Conservation (phyloP, 768 basidiomycete species). For the Porpolomopsis calyptriformis region DNA sequence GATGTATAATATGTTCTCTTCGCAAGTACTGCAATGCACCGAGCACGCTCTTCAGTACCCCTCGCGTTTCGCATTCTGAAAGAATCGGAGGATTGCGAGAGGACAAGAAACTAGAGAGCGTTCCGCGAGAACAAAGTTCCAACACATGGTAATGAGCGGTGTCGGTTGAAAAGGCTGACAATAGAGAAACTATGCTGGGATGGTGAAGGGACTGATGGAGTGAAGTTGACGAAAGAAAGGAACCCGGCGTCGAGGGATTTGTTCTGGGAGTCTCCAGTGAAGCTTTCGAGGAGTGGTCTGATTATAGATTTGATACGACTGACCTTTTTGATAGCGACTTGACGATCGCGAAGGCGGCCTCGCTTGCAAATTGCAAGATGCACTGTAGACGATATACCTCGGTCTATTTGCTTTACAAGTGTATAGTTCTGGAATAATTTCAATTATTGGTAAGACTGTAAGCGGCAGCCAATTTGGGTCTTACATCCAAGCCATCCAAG, state of each 20-base stretch:
- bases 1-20: constrained; percentile 33
- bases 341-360: constrained; percentile 33
- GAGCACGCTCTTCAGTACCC: constrained; percentile 27
- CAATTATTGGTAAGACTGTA: not conserved
- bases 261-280: constrained; percentile 2
- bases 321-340: constrained; percentile 36
- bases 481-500: not conserved
- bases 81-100: constrained; percentile 16
- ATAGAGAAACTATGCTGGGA: constrained; percentile 37
- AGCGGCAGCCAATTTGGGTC: not conserved
- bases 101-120: constrained; percentile 23
- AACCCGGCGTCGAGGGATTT: not conserved
- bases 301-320: not conserved
- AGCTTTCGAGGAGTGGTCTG: constrained; percentile 1
- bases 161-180: constrained; percentile 28
- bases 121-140: constrained; percentile 36
- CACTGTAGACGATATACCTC: constrained; percentile 18
- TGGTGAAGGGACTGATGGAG: constrained; percentile 37
- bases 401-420: constrained; percentile 25
- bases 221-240: constrained; percentile 9
- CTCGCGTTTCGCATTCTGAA: constrained; percentile 26
- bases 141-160: constrained; percentile 28
- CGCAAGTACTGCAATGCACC: constrained; percentile 35
- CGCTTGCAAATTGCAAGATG: constrained; percentile 34
- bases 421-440: constrained; percentile 26